Percentiles rank a stretch among this genome's conserved stretches.
These are phyloP conservation scores for Davidsoniella virescens DNA, from an alignment of 2,329 filamentous ascomycete species.

Conservation along the genomic window DNA sequence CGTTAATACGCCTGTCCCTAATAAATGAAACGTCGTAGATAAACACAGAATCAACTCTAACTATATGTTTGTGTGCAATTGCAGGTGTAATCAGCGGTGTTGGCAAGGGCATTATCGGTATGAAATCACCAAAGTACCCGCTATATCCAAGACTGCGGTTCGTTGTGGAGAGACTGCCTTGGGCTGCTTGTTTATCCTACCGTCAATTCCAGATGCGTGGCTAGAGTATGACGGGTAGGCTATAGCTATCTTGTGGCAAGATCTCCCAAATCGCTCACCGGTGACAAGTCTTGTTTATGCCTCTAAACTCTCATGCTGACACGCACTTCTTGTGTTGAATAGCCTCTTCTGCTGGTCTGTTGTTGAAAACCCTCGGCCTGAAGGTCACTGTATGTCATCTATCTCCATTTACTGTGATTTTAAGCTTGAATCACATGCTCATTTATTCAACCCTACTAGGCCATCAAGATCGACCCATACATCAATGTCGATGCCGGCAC, in stretches of 20 bases:
- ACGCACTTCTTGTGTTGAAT: neutral
- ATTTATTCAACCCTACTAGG: slow-evolving; percentile 22
- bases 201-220: too few species aligned
- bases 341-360: slow-evolving; percentile 54
- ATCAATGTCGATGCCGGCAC: slow-evolving; percentile 24
- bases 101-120: slow-evolving; percentile 26
- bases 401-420: neutral
- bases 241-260: neutral
- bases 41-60: neutral
- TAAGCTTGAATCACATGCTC: slow-evolving; percentile 2
- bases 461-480: slow-evolving; percentile 35
- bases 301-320: slow-evolving; percentile 7
- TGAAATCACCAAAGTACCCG: neutral
- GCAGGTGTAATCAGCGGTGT: slow-evolving; percentile 29
- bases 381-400: slow-evolving; percentile 43
- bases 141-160: neutral
- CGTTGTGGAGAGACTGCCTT: neutral
- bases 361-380: slow-evolving; percentile 55
- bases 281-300: neutral
- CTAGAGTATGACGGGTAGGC: neutral
- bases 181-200: neutral
- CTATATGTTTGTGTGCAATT: slow-evolving; percentile 4
- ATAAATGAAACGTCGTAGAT: slow-evolving; percentile 3
- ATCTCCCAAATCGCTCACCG: neutral
- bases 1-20: slow-evolving; percentile 14